Evolutionary conservation across 1,139 yeast species (phyloP), one percentile per base, ranked within the genome.

Genomic region (Scheffersomyces titani): DNA sequence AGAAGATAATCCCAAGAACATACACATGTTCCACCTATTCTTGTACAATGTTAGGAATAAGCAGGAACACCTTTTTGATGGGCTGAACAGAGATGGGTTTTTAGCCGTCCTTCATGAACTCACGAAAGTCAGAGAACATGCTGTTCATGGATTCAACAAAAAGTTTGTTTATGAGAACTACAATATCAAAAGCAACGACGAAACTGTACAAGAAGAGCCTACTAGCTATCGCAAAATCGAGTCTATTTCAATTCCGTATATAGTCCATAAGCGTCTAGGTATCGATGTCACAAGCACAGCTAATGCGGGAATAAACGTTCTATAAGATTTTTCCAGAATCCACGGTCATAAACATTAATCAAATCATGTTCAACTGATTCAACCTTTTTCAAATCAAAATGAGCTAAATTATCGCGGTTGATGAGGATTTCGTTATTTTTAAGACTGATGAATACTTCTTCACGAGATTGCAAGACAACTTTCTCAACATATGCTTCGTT

Each of bases 331-430:
- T 61, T 57, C 70, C 73, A 64, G 63, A 88, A 86, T 9, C 96
- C 97, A 6, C 62, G 63, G 65, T 91, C 97, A 68, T 91, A 90
- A 6, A 88, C 75, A 64, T 91, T 91, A 47, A 70, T 75, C 55
- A 91, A 65, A 20, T 85, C 87, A 1, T 57, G 51, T 51, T 73
- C 76, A 60, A 85, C 78, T 16, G 76, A 72, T 6, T 59, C 55
- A 1, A 87, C 73, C 50, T 66, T 65, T 11, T 51, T 59, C 50
- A 83, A 55, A 6, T 55, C 49, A 36, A 57, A 63, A 5, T 58
- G 49, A 1, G 54, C 52, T 1, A 53, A 51, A 24, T 63, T 65
- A n/a, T 63, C 62, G 2, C 24, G 49, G n/a, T 54, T 58, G 40
- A 68, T 66, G 40, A 69, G 52, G 1, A 73, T 60, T 6, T 57